phyloP scores from a whole-genome alignment of 345 rosid species.

The Gynandropsis gynandra region DNA sequence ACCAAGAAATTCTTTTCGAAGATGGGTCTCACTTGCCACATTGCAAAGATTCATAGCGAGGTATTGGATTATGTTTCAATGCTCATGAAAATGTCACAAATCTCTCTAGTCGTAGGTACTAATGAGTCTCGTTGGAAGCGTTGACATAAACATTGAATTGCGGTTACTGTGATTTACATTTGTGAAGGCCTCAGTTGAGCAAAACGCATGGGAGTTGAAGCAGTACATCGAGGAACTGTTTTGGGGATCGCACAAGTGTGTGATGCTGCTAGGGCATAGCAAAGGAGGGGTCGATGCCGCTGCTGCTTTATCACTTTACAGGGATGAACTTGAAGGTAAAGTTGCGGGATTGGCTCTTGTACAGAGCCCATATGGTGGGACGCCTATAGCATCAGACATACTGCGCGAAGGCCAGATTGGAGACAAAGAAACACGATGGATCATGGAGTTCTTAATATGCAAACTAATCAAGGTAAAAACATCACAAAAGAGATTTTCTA shows the following conservation, averaged over 20 bases:
- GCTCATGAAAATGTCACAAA: not conserved
- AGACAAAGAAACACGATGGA: slow-evolving; percentile 55
- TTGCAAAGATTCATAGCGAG: slow-evolving; percentile 71
- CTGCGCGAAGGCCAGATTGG: slow-evolving; percentile 67
- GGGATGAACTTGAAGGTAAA: slow-evolving; percentile 46
- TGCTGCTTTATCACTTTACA: slow-evolving; percentile 59
- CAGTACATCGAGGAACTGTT: slow-evolving; percentile 68
- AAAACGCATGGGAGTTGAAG: slow-evolving; percentile 62
- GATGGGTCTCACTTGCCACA: slow-evolving; percentile 66
- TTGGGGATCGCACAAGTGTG: slow-evolving; percentile 67
- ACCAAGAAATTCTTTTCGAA: slow-evolving; percentile 56
- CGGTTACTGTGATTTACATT: not conserved
- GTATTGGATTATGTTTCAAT: slow-evolving; percentile 22
- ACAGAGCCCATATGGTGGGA: slow-evolving; percentile 67
- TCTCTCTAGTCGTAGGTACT: not conserved
- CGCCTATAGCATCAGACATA: slow-evolving; percentile 62
- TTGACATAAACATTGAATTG: not conserved
- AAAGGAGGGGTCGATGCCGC: slow-evolving; percentile 75
- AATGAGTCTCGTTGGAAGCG: not conserved
- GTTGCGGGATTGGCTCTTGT: slow-evolving; percentile 69
- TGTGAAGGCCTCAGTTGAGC: slow-evolving; percentile 63
- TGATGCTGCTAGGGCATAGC: slow-evolving; percentile 74
- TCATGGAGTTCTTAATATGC: slow-evolving; percentile 63
- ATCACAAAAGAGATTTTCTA: not conserved
- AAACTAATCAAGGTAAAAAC: slow-evolving; percentile 48